A percentile compares a stretch with the other conserved stretches of the same genome.
These are phyloP conservation scores for Globisporangium paddicum DNA, from an alignment of 352 stramenopile species.

Conservation along the genomic window DNA sequence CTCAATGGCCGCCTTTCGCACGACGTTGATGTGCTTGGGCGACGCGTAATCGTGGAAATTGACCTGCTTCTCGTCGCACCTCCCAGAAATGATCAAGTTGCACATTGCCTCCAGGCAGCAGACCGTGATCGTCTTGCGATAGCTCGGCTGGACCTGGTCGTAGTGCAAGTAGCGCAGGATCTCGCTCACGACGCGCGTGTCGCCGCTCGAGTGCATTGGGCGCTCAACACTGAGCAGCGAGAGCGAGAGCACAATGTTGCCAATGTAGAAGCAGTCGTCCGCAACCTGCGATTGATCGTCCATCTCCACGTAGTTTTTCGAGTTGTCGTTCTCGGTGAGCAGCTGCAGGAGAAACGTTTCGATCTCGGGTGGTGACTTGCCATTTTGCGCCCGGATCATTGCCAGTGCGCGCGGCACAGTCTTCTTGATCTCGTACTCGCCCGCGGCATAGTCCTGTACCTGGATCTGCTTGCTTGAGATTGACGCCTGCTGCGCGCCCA, in stretches of 20 bases:
- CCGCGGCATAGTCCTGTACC: slow-evolving; percentile 78
- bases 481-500: slow-evolving; percentile 74
- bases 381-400: slow-evolving; percentile 75
- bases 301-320: slow-evolving; percentile 88
- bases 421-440: slow-evolving; percentile 89
- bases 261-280: slow-evolving; percentile 85
- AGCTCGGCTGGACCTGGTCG: slow-evolving; percentile 80
- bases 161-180: slow-evolving; percentile 82
- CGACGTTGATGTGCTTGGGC: slow-evolving; percentile 62
- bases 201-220: slow-evolving; percentile 35
- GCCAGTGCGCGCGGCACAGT: slow-evolving; percentile 70
- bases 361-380: slow-evolving; percentile 73
- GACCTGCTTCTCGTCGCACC: slow-evolving; percentile 62
- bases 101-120: slow-evolving; percentile 80
- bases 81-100: slow-evolving; percentile 64
- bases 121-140: slow-evolving; percentile 76
- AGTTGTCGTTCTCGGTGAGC: slow-evolving; percentile 84
- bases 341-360: slow-evolving; percentile 76
- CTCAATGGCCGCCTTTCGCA: slow-evolving; percentile 82
- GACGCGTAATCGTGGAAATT: slow-evolving; percentile 73
- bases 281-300: slow-evolving; percentile 80
- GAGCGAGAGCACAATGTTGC: slow-evolving; percentile 67
- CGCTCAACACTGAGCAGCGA: slow-evolving; percentile 66
- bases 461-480: slow-evolving; percentile 85
- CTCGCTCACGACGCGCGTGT: slow-evolving; percentile 55